These are phyloP conservation scores for Solanum sitiens DNA, from an alignment of 257 asterid genomes.

Conservation along the genomic window DNA sequence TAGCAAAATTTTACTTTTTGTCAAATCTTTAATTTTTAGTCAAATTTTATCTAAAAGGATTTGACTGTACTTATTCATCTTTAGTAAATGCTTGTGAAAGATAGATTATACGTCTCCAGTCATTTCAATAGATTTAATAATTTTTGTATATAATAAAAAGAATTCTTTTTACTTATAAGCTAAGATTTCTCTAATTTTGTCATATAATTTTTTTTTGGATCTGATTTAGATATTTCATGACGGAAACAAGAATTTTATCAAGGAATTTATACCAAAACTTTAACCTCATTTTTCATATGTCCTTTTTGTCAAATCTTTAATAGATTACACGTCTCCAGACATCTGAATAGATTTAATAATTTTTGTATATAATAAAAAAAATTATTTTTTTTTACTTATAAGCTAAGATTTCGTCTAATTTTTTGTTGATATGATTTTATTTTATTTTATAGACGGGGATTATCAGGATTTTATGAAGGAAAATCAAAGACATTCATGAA, in stretches of 20 bases:
- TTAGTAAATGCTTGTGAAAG: background rate
- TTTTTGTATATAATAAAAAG: background rate
- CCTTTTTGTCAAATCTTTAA: background rate
- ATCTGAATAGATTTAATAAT: background rate
- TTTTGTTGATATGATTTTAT: background rate
- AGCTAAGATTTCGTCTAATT: background rate
- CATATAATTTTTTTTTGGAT: background rate
- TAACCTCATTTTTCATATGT: background rate
- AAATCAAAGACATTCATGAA: background rate
- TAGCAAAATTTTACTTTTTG: background rate
- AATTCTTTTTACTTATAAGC: no score
- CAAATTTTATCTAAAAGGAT: background rate
- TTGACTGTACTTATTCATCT: background rate
- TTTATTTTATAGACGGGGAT: background rate
- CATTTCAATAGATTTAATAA: background rate
- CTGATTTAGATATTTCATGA: background rate
- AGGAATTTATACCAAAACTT: background rate
- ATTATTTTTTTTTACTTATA: no score
- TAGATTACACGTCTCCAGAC: background rate
- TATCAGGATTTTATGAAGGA: background rate
- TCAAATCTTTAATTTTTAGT: background rate
- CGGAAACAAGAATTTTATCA: background rate
- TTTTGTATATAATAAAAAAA: background rate
- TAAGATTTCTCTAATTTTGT: background rate
- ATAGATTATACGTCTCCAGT: background rate